Base-by-base conservation (phyloP, 139 green algal genomes). In the Micromonas commoda region DNA sequence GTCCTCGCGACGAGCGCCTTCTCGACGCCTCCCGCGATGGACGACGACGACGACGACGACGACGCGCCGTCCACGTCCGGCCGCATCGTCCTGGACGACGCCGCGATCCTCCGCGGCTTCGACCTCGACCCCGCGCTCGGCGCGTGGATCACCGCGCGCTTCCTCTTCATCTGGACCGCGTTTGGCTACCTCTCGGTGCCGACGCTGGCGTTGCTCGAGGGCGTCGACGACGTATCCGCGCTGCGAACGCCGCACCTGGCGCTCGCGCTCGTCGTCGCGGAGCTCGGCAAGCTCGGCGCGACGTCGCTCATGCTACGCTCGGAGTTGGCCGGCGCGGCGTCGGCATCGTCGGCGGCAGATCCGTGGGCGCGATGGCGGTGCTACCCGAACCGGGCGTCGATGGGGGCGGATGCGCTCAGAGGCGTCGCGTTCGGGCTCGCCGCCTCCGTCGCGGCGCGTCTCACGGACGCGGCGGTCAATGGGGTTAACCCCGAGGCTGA, bases 401-500 rank as follows among this genome's bases (percentile, higher is more conserved):
- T 16, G 45, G 9, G 45, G 9, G 45, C 9, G 9, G 45, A 57
- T 16, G 45, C 16, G 9, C 45, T 57, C 45, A 16, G 19, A 45
- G 66, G 68, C 37, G 68, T 64, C 35, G 37, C 37, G 6, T 75
- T 75, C 38, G 68, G 68, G 26, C 20, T 63, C 29, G 37, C 31
- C 37, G 38, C 68, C 19, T 34, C 23, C 0, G 2, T 75, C 37
- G 35, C 23, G 2, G 68, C 34, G 1, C 16, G 68, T 3, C 37
- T 61, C 68, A 37, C 33, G 21, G 68, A 75, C 9, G 19, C 3
- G 23, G 64, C 64, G 64, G 21, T 3, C n/a, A 33, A 37, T 3
- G 28, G 13, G 19, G n/a, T 68, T 38, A 26, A n/a, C 29, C 3
- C 26, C 4, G 28, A 3, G 3, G 28, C 13, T 3, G 64, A 20